Evolutionary conservation across 2,329 filamentous ascomycete genomes (phyloP), one percentile per base, ranked within the genome.

Genomic region (Fonsecaea multimorphosa): DNA sequence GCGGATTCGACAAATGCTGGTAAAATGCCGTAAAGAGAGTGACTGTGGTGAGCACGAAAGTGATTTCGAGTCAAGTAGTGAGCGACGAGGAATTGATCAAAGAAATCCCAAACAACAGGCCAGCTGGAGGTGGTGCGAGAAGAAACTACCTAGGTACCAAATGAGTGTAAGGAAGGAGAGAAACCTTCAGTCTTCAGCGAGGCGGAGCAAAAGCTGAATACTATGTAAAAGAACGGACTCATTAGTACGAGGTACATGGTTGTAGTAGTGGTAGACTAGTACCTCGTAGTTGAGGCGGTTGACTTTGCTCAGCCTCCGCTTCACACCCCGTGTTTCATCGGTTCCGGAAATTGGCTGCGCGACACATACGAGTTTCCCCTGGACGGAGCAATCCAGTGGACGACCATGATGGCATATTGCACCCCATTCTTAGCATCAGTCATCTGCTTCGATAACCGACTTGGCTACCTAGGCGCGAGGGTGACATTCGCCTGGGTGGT

Each of bases 281-380:
- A 3, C 29, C 19, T 32, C 29, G 54, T 57, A 24, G 22, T 36
- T 34, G 19, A 34, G 32, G 53, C 27, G 34, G 29, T 38, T 58
- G 52, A 51, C 44, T 53, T 62, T 22, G 58, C 62, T 68, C 63
- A 60, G 66, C 66, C 63, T 66, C 63, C 52, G 24, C 32, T 38
- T 14, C 34, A 12, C 11, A 62, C 66, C 63, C 66, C 57, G 61
- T 68, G 67, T 68, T 66, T 68, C 67, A 66, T 63, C 67, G 38
- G 53, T 61, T 61, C 54, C 60, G 67, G 67, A 68, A 68, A 68
- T 68, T 68, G 54, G 58, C 36, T 49, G 24, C 16, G 40, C 16
- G 22, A 38, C 36, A 27, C 32, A 40, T 38, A 24, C 19, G 44
- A 24, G 2, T 24, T 24, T 44, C 44, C 44, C 44, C 44, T 49